phyloP scores from a whole-genome alignment of 495 filamentous ascomycete species.

The Tuber borchii region DNA sequence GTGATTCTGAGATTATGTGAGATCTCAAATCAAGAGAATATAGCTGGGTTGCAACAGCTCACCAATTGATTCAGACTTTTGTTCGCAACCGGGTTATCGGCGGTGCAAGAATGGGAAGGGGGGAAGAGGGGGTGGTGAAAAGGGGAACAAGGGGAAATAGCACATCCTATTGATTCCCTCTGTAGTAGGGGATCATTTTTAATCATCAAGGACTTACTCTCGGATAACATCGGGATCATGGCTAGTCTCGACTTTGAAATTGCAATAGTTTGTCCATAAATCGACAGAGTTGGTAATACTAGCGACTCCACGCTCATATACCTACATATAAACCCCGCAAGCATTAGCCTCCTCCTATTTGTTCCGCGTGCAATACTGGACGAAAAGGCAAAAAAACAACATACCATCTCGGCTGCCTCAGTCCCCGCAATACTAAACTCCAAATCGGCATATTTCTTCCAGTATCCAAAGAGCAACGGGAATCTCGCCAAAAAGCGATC shows the following conservation, averaged over 20 bases:
- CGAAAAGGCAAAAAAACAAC: constrained; percentile 21
- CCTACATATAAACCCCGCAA: constrained; percentile 47
- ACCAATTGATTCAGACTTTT: constrained; percentile 40
- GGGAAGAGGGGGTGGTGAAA: constrained; percentile 40
- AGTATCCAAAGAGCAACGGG: constrained; percentile 93
- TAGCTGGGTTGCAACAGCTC: constrained; percentile 41
- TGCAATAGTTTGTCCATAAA: constrained; percentile 93
- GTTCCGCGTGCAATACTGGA: constrained; percentile 7
- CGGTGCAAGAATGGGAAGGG: constrained; percentile 37
- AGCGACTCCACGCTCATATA: constrained; percentile 91
- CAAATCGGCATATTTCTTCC: constrained; percentile 98
- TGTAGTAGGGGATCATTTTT: constrained; percentile 49
- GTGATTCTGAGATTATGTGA: constrained; percentile 42
- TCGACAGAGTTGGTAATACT: constrained; percentile 91
- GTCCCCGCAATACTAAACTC: constrained; percentile 96
- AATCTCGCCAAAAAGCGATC: constrained; percentile 94
- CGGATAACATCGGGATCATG: constrained; percentile 91
- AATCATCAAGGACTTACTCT: constrained; percentile 77
- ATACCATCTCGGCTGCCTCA: constrained; percentile 95
- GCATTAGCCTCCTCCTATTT: background rate
- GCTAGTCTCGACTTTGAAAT: constrained; percentile 93
- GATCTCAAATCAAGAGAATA: constrained; percentile 41
- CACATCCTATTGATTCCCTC: constrained; percentile 55
- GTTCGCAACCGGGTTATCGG: constrained; percentile 19
- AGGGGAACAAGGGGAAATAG: constrained; percentile 48